Conservation (phyloP, 805 yeast genomes). For the Limtongia smithiae region DNA sequence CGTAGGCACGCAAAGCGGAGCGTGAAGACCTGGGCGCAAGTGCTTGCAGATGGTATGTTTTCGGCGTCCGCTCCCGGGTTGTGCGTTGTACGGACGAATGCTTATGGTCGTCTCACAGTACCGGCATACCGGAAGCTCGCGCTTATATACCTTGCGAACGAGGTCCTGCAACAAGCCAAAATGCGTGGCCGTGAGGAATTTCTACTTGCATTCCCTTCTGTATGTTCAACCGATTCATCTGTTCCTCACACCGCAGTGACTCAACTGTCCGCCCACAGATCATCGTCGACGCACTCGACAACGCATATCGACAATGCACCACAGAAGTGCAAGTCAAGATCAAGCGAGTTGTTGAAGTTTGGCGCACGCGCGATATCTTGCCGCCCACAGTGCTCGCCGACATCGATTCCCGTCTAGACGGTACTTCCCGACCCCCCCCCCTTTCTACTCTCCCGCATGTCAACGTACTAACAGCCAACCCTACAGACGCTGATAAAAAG, state of each 20-base stretch:
- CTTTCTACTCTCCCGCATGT: not conserved
- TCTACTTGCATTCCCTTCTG: conserved; percentile 52
- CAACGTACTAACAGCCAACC: conserved; percentile 3
- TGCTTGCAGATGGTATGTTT: conserved; percentile 33
- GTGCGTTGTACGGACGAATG: not conserved
- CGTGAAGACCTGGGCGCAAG: conserved; percentile 52
- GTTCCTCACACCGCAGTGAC: not conserved
- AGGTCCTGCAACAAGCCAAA: conserved; percentile 73
- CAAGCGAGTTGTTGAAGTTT: conserved; percentile 58
- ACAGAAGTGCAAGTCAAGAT: conserved; percentile 50
- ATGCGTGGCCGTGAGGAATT: conserved; percentile 59
- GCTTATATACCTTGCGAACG: conserved; percentile 70
- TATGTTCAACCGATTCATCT: conserved; percentile 23
- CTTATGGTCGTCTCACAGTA: conserved; percentile 20
- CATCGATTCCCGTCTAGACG: conserved; percentile 33
- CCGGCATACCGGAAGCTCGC: conserved; percentile 49
- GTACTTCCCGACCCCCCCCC: conserved; percentile 7
- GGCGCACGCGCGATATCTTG: conserved; percentile 61
- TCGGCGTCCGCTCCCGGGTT: not conserved
- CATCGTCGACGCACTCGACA: conserved; percentile 39
- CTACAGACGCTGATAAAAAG: conserved; percentile 17
- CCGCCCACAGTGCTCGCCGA: conserved; percentile 35
- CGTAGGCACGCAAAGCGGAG: conserved; percentile 53
- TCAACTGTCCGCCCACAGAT: conserved; percentile 21
- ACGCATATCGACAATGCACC: conserved; percentile 40